These are phyloP conservation scores for Nigrospora osmanthi DNA, from an alignment of 2,329 filamentous ascomycete species.

Conservation along the genomic window DNA sequence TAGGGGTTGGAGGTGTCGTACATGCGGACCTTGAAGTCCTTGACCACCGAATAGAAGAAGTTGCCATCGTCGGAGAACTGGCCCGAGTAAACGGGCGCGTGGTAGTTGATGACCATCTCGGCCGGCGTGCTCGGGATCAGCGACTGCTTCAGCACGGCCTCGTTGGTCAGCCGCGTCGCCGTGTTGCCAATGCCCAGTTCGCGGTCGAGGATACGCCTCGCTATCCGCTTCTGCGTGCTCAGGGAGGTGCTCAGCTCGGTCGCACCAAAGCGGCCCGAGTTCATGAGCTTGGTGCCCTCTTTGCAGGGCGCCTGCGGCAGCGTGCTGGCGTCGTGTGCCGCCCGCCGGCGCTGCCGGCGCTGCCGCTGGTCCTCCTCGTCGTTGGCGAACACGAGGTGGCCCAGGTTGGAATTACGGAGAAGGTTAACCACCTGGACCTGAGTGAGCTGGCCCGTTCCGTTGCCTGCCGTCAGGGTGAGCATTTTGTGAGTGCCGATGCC, in stretches of 20 bases:
- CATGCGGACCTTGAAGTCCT: conserved; percentile 93
- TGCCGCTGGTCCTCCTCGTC: conserved; percentile 27
- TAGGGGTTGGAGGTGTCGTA: conserved; percentile 96
- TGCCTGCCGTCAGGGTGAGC: conserved; percentile 6
- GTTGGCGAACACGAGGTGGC: conserved; percentile 25
- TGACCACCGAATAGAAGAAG: conserved; percentile 88
- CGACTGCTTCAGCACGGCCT: conserved; percentile 58
- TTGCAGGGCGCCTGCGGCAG: conserved; percentile 84
- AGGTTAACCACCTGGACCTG: conserved; percentile 32
- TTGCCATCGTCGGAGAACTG: conserved; percentile 97
- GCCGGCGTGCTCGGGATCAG: conserved; percentile 71
- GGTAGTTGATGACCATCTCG: conserved; percentile 83
- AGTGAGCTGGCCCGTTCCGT: conserved; percentile 14
- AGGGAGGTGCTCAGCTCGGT: conserved; percentile 42
- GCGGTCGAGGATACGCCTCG: conserved; percentile 67
- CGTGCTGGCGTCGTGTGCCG: conserved; percentile 40
- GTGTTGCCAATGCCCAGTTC: conserved; percentile 67
- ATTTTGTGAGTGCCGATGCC: conserved; percentile 6
- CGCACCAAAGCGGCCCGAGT: conserved; percentile 70
- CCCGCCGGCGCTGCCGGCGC: conserved; percentile 36
- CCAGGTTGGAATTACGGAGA: conserved; percentile 29
- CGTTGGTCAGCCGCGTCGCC: conserved; percentile 51
- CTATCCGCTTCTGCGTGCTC: conserved; percentile 51
- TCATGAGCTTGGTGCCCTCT: conserved; percentile 70
- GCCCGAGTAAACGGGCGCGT: conserved; percentile 82